Conservation (phyloP, 176 grass and related monocot species). For the Pontederia crassipes region DNA sequence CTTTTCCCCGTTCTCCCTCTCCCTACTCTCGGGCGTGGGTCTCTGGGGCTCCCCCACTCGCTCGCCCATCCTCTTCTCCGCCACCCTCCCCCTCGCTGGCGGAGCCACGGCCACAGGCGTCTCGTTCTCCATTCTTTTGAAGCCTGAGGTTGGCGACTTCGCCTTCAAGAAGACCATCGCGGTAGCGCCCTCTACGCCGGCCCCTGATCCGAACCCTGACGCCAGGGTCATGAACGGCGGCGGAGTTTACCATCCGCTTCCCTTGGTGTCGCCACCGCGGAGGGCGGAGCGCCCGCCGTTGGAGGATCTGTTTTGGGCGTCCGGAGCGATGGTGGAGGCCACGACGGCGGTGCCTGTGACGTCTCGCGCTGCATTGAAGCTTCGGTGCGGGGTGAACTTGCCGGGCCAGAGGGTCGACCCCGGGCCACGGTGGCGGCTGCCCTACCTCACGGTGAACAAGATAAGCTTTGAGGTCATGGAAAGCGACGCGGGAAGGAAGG, state of each 20-base stretch:
- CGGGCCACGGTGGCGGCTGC: not conserved
- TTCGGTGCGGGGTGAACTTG: not conserved
- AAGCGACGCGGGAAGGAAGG: not conserved
- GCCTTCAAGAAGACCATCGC: not conserved
- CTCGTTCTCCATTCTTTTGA: not conserved
- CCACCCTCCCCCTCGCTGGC: not conserved
- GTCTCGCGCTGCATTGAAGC: not conserved
- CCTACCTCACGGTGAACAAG: constrained; percentile 1
- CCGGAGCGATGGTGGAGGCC: not conserved
- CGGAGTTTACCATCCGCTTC: not conserved
- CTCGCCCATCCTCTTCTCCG: not conserved
- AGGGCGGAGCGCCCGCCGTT: not conserved
- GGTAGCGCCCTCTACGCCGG: not conserved
- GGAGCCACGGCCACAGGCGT: not conserved
- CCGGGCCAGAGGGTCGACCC: not conserved
- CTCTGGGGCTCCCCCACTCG: not conserved
- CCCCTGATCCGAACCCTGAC: not conserved
- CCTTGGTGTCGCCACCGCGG: not conserved
- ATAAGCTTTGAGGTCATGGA: not conserved
- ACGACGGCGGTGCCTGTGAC: not conserved
- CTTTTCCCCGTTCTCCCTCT: constrained; percentile 1
- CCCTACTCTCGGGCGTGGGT: not conserved
- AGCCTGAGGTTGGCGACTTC: not conserved
- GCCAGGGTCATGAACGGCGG: not conserved
- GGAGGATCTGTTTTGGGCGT: not conserved